Evolutionary conservation across 139 green algal species (phyloP).

Genomic region (Auxenochlorella pyrenoidosa): DNA sequence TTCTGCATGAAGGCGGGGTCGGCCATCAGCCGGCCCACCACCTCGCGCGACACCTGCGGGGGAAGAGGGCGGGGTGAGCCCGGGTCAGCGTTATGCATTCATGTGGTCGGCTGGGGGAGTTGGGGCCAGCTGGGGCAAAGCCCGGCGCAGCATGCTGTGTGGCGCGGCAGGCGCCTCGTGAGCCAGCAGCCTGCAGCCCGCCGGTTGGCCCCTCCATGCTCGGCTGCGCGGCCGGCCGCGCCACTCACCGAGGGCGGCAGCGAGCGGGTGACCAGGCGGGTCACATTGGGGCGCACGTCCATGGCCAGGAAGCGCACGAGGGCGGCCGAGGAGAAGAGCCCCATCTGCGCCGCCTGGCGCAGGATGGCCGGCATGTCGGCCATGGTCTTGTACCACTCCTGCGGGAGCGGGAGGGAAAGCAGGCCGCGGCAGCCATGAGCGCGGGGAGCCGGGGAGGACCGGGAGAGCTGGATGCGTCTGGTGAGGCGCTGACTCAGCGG

Average conservation of each 20-base stretch:
- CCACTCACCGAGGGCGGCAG: slow-evolving; percentile 77
- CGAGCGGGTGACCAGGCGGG: slow-evolving; percentile 81
- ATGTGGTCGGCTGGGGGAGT: too few species aligned
- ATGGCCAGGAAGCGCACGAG: slow-evolving; percentile 94
- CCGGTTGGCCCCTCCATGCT: too few species aligned
- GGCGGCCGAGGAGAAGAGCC: slow-evolving; percentile 91
- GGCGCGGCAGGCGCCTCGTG: too few species aligned
- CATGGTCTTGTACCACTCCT: slow-evolving; percentile 93
- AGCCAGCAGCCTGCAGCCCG: too few species aligned
- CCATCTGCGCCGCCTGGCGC: slow-evolving; percentile 91
- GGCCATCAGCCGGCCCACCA: slow-evolving; percentile 96
- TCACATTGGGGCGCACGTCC: slow-evolving; percentile 90
- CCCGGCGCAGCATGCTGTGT: too few species aligned
- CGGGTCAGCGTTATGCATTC: too few species aligned
- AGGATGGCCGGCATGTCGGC: slow-evolving; percentile 89
- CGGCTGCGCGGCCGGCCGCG: too few species aligned
- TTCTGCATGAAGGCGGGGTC: slow-evolving; percentile 97
- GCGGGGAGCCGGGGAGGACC: not conserved
- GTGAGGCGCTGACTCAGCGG: too few species aligned
- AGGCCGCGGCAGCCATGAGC: not conserved
- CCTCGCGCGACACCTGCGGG: slow-evolving; percentile 76
- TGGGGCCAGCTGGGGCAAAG: too few species aligned
- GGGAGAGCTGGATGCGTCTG: not conserved
- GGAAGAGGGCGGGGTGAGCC: not conserved
- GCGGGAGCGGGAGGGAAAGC: not conserved